Evolutionary conservation across 768 basidiomycete species (phyloP), one percentile per base, ranked within the genome.

Genomic region (Leccinum rimulosum): DNA sequence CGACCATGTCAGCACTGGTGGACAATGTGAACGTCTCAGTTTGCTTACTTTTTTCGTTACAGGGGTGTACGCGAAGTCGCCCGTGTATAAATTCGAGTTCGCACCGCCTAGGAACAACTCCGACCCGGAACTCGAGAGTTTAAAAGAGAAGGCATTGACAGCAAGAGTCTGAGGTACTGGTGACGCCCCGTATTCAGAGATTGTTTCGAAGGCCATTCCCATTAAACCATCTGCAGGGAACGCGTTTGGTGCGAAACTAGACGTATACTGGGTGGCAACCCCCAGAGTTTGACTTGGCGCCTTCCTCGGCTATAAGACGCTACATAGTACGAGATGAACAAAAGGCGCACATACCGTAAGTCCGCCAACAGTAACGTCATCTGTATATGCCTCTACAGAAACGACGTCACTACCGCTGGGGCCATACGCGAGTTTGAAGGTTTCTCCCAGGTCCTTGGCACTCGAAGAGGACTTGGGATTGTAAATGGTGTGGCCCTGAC

Each of bases 91-190:
- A 2, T 64, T 58, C 1, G 59, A 50, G 67, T 87, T 75, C 8
- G 71, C 70, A 50, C 84, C 85, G 40, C 85, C 85, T n/a, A 87
- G 62, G 64, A 75, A 79, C 11, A 86, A 72, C 69, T 82, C 80
- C 3, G 77, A 72, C 5, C 75, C 76, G 10, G 64, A 56, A 10
- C 64, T 19, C 12, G 80, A 65, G 9, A 84, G 68, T 64, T 81
- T 82, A 66, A 85, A 80, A 10, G 78, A 74, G 65, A 84, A 83
- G 50, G 71, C 70, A 22, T 12, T 35, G 76, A 56, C 54, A 25
- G 79, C 59, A 6, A 83, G 74, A 17, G 69, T 77, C 47, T 81
- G 70, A 62, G 80, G 76, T 45, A 79, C 62, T 0, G 79, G 75
- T 9, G 52, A 66, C 3, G 70, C 66, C 19, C 61, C 54, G 57